Percentiles rank a stretch among this genome's conserved stretches.
These are phyloP conservation scores for Trametes elegans DNA, from an alignment of 768 basidiomycete genomes.

Conservation along the genomic window DNA sequence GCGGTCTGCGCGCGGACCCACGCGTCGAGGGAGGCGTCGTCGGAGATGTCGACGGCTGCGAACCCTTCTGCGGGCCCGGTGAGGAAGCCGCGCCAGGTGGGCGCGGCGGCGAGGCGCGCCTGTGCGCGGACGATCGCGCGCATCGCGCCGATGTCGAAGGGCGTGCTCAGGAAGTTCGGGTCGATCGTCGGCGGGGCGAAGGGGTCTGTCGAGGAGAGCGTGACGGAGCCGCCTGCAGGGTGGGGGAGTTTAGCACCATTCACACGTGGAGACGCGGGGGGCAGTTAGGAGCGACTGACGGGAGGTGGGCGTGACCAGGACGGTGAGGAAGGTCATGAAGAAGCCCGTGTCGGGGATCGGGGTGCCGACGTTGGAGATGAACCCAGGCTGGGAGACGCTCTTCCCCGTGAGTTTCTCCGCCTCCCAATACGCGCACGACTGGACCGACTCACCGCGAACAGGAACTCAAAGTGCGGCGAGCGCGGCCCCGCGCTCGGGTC, in stretches of 20 bases:
- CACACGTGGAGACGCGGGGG: neutral
- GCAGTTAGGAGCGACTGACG: slow-evolving; percentile 17
- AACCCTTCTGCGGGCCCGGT: neutral
- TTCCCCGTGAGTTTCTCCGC: no score
- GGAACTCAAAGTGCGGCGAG: slow-evolving; percentile 15
- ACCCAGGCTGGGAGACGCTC: slow-evolving; percentile 6
- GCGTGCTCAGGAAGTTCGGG: slow-evolving; percentile 24
- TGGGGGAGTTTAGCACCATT: neutral
- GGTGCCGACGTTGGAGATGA: neutral
- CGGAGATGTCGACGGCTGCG: neutral
- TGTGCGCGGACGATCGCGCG: slow-evolving; percentile 15
- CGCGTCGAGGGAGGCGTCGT: slow-evolving; percentile 21
- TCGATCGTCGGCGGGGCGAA: slow-evolving; percentile 29
- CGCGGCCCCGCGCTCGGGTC: slow-evolving; percentile 18
- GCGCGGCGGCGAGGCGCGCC: slow-evolving; percentile 6
- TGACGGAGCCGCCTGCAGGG: slow-evolving; percentile 26
- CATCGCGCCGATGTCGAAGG: slow-evolving; percentile 30
- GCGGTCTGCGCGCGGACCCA: slow-evolving; percentile 19
- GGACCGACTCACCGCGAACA: neutral
- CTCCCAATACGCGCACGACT: no score
- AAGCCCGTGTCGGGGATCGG: slow-evolving; percentile 19
- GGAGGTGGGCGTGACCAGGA: slow-evolving; percentile 23
- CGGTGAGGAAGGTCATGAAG: slow-evolving; percentile 18
- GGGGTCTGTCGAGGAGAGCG: slow-evolving; percentile 24
- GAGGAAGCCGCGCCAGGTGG: neutral